Percentiles rank a stretch among this genome's conserved stretches.
These are phyloP conservation scores for Eucalyptus polybractea DNA, from an alignment of 345 rosid species.

Conservation along the genomic window DNA sequence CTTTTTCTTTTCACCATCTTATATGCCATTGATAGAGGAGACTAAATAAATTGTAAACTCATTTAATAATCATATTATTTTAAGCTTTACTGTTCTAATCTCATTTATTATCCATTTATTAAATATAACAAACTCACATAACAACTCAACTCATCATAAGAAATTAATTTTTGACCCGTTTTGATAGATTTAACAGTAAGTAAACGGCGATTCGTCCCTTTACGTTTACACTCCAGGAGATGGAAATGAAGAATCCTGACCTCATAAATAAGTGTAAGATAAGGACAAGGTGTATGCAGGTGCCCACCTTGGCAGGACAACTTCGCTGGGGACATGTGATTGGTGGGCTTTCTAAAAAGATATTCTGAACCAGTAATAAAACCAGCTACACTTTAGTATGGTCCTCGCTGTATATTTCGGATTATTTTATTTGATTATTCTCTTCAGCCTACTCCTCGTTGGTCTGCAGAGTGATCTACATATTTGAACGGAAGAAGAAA, in stretches of 20 bases:
- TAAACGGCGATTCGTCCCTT: neutral
- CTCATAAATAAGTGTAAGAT: neutral
- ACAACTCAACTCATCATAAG: neutral
- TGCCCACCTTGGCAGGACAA: neutral
- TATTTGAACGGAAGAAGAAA: neutral
- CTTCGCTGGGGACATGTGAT: neutral
- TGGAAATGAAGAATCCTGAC: neutral
- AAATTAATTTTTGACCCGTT: neutral
- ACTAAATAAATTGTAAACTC: neutral
- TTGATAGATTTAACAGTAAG: neutral
- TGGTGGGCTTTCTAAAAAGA: neutral
- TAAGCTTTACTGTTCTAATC: too few relatives aligned
- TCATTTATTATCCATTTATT: too few relatives aligned
- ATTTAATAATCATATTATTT: too few relatives aligned
- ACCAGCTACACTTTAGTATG: neutral
- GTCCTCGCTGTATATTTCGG: neutral
- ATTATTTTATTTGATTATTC: neutral
- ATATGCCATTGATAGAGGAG: neutral
- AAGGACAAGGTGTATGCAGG: neutral
- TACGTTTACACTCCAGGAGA: neutral
- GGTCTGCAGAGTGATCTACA: neutral
- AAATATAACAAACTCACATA: neutral
- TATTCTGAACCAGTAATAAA: neutral
- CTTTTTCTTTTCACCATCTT: neutral
- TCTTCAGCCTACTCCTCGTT: neutral